These are phyloP conservation scores for Dipteronia dyeriana DNA, from an alignment of 345 rosid species.

Conservation along the genomic window DNA sequence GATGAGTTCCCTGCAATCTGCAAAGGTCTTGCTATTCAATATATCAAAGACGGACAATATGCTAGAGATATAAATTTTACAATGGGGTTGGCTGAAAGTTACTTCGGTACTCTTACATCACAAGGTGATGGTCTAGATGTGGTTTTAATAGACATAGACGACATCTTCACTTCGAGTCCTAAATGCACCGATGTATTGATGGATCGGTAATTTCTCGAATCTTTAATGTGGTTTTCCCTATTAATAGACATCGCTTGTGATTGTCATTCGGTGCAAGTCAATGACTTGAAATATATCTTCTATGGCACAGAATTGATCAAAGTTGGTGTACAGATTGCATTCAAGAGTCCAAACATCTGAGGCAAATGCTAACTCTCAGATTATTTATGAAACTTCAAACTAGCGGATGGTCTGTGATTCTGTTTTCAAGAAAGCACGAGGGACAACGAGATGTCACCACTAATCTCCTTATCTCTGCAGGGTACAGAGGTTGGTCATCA, in stretches of 20 bases:
- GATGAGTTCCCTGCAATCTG: slow-evolving; percentile 57
- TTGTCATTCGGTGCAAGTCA: background rate
- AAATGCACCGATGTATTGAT: slow-evolving; percentile 9
- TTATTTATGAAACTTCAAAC: slow-evolving; percentile 54
- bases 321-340: slow-evolving; percentile 30
- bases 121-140: slow-evolving; percentile 39
- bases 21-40: slow-evolving; percentile 42
- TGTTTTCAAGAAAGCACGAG: slow-evolving; percentile 56
- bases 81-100: slow-evolving; percentile 44
- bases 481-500: slow-evolving; percentile 60
- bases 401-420: slow-evolving; percentile 60
- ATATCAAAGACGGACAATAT: slow-evolving; percentile 48
- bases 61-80: slow-evolving; percentile 56
- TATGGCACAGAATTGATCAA: slow-evolving; percentile 34
- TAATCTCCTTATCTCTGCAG: slow-evolving; percentile 49
- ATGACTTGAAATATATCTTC: slow-evolving; percentile 2
- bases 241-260: background rate
- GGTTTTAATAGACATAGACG: slow-evolving; percentile 72
- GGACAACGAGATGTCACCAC: slow-evolving; percentile 36
- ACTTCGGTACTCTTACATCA: slow-evolving; percentile 41
- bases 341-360: slow-evolving; percentile 47
- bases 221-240: background rate
- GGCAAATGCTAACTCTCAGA: slow-evolving; percentile 33
- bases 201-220: slow-evolving; percentile 34
- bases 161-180: slow-evolving; percentile 34